Base-by-base conservation (phyloP, 2,329 filamentous ascomycete species). In the Cercospora beticola region DNA sequence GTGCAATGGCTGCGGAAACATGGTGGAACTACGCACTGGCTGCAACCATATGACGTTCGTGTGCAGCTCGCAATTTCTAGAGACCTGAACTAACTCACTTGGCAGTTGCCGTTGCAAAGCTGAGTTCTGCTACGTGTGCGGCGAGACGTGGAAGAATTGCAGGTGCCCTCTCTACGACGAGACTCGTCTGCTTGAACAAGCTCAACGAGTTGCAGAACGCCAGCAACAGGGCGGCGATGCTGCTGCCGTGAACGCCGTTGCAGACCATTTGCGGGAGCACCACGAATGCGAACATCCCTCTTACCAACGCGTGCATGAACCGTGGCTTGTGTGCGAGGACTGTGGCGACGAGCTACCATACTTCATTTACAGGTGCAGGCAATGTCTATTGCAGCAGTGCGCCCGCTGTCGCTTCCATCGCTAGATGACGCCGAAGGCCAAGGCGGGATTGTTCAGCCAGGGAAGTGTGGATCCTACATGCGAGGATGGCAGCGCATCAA, bases 11-110 rank as follows among this genome's bases (percentile, higher is more conserved):
- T 67, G 65, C 52, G 49, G 62, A 9, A 57, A 16, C 30, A 65
- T 71, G 43, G 61, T 69, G 1, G 67, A 67, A 43, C 52, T 68
- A 0, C 10, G 21, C 1, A 59, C 56, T 5, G 69, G 69, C 1
- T 71, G 69, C 59, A 68, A 71, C 40, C 67, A 71, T 23, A 71
- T 71, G 36, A 71, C 64, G 69, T 67, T 23, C 36, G 68, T 65
- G 7, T 21, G 1, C 16, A 3, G 7, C 26, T 14, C 64, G 8
- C 57, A 66, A 10, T 23, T 6, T 40, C 28, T 21, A 28, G 31
- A 33, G 54, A 40, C 18, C 8, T 26, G 26, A 56, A 18, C 58
- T 61, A 43, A 61, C 18, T 21, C 3, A 12, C 9, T 10, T 10
- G 10, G 3, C 31, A 33, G 31, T 33, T 36, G 33, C 12, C 33